These are phyloP conservation scores for Coniophora puteana DNA, from an alignment of 1,284 basidiomycete genomes.

Conservation along the genomic window DNA sequence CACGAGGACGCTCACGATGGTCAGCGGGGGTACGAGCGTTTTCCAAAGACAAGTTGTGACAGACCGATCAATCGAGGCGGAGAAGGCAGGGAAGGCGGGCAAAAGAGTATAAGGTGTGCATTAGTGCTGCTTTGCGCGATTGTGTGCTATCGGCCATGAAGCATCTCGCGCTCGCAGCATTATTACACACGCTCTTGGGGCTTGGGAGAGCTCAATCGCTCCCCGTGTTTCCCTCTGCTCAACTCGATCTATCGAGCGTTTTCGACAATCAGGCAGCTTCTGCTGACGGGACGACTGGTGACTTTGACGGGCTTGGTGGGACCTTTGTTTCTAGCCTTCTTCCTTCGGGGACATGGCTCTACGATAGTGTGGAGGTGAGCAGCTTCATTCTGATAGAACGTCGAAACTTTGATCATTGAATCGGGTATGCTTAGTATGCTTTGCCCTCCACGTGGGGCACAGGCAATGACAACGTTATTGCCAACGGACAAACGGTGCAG, in stretches of 20 bases:
- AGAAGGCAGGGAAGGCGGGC: too few relatives aligned
- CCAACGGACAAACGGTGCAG: conserved; percentile 33
- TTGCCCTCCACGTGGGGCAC: conserved; percentile 36
- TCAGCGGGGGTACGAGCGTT: too few relatives aligned
- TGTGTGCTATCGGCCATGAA: too few relatives aligned
- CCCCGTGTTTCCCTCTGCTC: conserved; percentile 22
- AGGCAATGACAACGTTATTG: conserved; percentile 35
- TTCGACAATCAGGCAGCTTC: conserved; percentile 43
- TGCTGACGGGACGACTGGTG: conserved; percentile 28
- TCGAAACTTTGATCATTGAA: conserved; percentile 3
- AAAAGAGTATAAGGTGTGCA: too few relatives aligned
- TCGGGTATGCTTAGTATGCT: conserved; percentile 29
- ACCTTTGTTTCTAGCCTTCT: conserved; percentile 35
- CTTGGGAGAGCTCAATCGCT: too few relatives aligned
- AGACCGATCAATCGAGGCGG: too few relatives aligned
- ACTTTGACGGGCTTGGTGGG: conserved; percentile 33
- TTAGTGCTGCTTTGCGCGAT: too few relatives aligned
- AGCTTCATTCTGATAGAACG: background rate
- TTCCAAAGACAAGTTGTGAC: too few relatives aligned
- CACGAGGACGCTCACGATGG: too few relatives aligned
- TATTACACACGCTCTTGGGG: too few relatives aligned
- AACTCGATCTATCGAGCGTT: conserved; percentile 22
- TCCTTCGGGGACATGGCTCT: conserved; percentile 30
- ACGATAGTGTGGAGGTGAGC: conserved; percentile 33
- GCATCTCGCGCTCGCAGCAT: too few relatives aligned